phyloP scores from a whole-genome alignment of 2,329 filamentous ascomycete genomes.

The Claviceps humidiphila region DNA sequence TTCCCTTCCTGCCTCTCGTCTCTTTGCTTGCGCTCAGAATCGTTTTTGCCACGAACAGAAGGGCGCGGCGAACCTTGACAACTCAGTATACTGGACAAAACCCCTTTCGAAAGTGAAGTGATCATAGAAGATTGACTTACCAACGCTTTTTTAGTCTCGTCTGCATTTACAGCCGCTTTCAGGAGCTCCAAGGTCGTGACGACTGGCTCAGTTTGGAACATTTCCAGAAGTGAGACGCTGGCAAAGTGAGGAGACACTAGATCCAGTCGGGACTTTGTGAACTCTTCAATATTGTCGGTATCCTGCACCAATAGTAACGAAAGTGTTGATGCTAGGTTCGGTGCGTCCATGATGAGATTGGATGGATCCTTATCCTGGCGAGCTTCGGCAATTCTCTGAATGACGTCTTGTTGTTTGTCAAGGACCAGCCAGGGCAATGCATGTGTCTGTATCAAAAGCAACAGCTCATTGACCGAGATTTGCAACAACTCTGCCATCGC shows the following conservation, averaged over 20 bases:
- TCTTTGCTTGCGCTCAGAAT: conserved; percentile 27
- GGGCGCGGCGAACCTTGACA: conserved; percentile 32
- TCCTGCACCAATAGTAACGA: conserved; percentile 47
- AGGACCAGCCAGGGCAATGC: conserved; percentile 81
- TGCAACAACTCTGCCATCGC: conserved; percentile 70
- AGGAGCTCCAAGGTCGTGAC: conserved; percentile 68
- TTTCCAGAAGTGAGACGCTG: conserved; percentile 48
- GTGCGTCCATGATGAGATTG: conserved; percentile 38
- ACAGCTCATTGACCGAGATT: conserved; percentile 59
- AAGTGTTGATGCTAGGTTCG: conserved; percentile 44
- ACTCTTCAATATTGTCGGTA: conserved; percentile 43
- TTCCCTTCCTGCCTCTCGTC: conserved; percentile 33
- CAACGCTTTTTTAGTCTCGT: conserved; percentile 39
- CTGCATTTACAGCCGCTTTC: conserved; percentile 60
- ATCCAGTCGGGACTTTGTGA: conserved; percentile 54
- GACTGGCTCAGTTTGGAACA: conserved; percentile 65
- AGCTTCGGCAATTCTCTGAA: conserved; percentile 68
- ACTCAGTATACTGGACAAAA: background rate
- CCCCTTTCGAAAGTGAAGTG: background rate
- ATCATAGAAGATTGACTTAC: conserved; percentile 30
- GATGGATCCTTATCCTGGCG: conserved; percentile 55
- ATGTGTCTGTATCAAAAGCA: conserved; percentile 63
- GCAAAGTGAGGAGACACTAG: conserved; percentile 60
- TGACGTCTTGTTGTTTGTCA: conserved; percentile 61
- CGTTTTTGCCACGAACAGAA: conserved; percentile 32